phyloP scores from a whole-genome alignment of 2,329 filamentous ascomycete genomes.

The Fusarium armeniacum region DNA sequence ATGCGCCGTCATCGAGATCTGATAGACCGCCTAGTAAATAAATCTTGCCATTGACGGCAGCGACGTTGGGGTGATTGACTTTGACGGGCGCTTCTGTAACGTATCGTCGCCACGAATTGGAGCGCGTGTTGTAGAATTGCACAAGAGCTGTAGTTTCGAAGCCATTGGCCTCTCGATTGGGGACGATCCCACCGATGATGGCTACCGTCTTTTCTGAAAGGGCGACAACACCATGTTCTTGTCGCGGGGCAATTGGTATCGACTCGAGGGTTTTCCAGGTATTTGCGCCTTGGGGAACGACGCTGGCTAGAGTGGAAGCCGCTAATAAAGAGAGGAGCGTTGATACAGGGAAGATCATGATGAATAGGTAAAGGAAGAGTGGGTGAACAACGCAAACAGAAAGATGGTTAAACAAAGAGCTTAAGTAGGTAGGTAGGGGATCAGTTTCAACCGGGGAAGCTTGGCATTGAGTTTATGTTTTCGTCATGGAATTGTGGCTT shows the following conservation, averaged over 20 bases:
- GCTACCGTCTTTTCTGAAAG: conserved; percentile 45
- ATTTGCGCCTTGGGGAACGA: conserved; percentile 11
- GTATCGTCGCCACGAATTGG: conserved; percentile 49
- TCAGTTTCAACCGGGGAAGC: not conserved
- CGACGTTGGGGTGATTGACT: conserved; percentile 58
- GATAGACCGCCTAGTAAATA: conserved; percentile 58
- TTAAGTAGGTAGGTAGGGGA: conserved; percentile 20
- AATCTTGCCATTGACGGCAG: conserved; percentile 53
- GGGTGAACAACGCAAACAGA: not conserved
- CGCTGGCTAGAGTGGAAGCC: conserved; percentile 19
- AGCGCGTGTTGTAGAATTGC: conserved; percentile 53
- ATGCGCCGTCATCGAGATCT: conserved; percentile 42
- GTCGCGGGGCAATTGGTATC: conserved; percentile 46
- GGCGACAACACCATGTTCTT: conserved; percentile 49
- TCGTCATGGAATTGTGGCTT: conserved; percentile 36
- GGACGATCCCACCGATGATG: conserved; percentile 50
- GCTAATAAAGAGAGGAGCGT: conserved; percentile 18
- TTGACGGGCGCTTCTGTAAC: conserved; percentile 49
- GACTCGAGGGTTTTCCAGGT: conserved; percentile 45
- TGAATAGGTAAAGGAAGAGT: not conserved
- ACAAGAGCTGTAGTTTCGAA: conserved; percentile 46
- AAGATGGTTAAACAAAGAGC: not conserved
- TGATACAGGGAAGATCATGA: conserved; percentile 13
- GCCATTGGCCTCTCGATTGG: conserved; percentile 25
- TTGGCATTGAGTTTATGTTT: not conserved